Percentiles rank a stretch among this genome's conserved stretches.
Evolutionary conservation across 192 early-diverging fungal genomes (phyloP).

Genomic region (Gaertneriomyces semiglobifer): DNA sequence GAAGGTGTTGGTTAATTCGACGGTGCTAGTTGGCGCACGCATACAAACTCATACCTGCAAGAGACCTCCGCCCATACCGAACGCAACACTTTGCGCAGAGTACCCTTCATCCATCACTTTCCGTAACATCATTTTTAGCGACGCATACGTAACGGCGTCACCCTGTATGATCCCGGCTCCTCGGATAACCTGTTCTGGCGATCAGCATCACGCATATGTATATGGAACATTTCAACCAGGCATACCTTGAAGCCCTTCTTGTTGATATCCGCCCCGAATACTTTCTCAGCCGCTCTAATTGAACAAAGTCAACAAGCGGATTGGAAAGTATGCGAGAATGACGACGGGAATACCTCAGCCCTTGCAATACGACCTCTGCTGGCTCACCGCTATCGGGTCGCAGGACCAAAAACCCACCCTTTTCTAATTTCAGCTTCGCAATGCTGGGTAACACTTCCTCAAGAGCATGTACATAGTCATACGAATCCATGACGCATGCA

Average conservation of each 20-base stretch:
- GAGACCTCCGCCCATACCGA: conserved; percentile 86
- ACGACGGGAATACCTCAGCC: conserved; percentile 51
- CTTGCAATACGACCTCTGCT: conserved; percentile 70
- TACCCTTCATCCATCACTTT: conserved; percentile 60
- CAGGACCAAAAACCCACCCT: conserved; percentile 76
- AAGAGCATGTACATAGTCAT: conserved; percentile 75
- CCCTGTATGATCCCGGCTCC: conserved; percentile 80
- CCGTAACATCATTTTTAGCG: conserved; percentile 53
- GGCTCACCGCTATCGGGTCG: conserved; percentile 85
- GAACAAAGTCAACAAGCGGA: background rate
- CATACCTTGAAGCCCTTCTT: conserved; percentile 72
- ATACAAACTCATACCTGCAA: conserved; percentile 35
- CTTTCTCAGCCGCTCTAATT: conserved; percentile 60
- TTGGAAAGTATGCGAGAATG: background rate
- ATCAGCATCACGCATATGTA: background rate
- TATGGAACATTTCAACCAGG: background rate
- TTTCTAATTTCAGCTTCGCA: conserved; percentile 60
- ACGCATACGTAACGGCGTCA: conserved; percentile 65
- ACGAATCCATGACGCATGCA: conserved; percentile 90
- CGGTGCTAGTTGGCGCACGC: background rate
- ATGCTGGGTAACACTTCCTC: conserved; percentile 70
- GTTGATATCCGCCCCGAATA: conserved; percentile 70
- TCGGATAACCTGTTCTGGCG: conserved; percentile 39
- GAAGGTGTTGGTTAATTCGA: too few relatives aligned
- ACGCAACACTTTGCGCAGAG: conserved; percentile 68